Evolutionary conservation across 208 protist species (phyloP), one percentile per base, ranked within the genome.

Genomic region (Trypanosoma avium): DNA sequence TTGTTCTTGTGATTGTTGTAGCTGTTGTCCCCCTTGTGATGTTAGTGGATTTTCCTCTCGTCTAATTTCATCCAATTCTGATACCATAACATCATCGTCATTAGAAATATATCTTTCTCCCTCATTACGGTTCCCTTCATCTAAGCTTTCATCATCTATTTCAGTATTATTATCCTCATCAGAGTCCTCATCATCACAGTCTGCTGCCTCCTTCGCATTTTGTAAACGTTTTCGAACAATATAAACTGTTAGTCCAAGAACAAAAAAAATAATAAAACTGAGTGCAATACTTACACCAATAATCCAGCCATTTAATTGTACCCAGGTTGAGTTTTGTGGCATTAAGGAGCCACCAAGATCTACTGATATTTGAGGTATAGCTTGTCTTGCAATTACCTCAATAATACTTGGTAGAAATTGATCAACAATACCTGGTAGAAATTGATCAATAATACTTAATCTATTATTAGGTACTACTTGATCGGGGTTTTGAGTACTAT

Each of bases 261-360:
- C 8, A 49, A 49, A 4, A 5, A 49, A n/a, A 5, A 49, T 5
- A 27, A 49, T 5, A 27, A 49, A 4, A 17, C 45, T 15, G 21
- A 49, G 21, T 5, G n/a, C 13, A 15, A 49, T 15, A 49, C 45
- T 27, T 27, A 49, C 19, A 49, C 5, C 13, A 6, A 49, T 24
- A 49, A 49, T 54, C 48, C 48, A 54, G 27, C 15, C 15, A 30
- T 22, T 54, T n/a, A 54, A 54, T 15, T 54, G n/a, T 15, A 54
- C 30, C 24, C 48, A 54, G 6, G 24, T 13, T 3, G 48, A 27
- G 45, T 49, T 49, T 49, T 27, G 21, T 17, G 45, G 45, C 13
- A 8, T 15, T 15, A 27, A 21, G 6, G 45, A 49, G 21, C 45
- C 45, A n/a, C 45, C 45, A 49, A 49, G 45, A 27, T 5, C 4